Base-by-base conservation (phyloP, 2,329 filamentous ascomycete genomes). In the Colletotrichum sp. region DNA sequence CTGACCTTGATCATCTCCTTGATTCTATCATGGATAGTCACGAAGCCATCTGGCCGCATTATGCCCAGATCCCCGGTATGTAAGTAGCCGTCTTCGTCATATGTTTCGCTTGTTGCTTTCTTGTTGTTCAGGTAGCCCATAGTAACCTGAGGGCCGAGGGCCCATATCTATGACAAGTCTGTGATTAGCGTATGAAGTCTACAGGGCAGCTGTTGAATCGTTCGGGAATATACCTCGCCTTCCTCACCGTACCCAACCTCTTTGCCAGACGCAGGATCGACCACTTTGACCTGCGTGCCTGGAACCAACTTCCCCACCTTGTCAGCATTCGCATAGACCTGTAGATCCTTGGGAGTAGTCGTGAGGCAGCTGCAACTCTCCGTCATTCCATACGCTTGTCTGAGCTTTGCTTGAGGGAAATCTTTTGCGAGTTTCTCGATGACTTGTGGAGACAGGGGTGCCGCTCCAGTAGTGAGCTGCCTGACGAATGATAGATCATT, bases 331-430 rank as follows among this genome's bases (percentile, higher is more conserved):
- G 89, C 87, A 83, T 90, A 94, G 15, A 86, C 86, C 76, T 90
- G 91, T 64, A 88, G 87, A 2, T 87, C 85, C 0, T 89, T 89
- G 6, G 92, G 90, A 70, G 93, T 92, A 0, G 90, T 87, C 0
- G 91, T 93, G 77, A 94, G 92, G 78, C 91, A 93, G 3, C 86
- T 88, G 81, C 91, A 93, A 1, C 87, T 90, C 81, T 93, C 92
- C 0, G 92, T 94, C 92, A 94, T 93, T 32, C 92, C 92, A 79
- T 93, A 94, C 3, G 91, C 92, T 80, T 93, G 92, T 79, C 91
- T 91, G 82, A 93, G 92, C 0, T 90, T 91, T 0, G 89, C 91
- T 2, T 87, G 83, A 0, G 92, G 92, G 79, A 93, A 93, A 64
- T 88, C 89, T 76, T 87, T 85, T 73, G 90, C 83, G 16, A 93